Evolutionary conservation across 345 rosid genomes (phyloP), one percentile per base, ranked within the genome.

Genomic region (Reutealis trisperma): DNA sequence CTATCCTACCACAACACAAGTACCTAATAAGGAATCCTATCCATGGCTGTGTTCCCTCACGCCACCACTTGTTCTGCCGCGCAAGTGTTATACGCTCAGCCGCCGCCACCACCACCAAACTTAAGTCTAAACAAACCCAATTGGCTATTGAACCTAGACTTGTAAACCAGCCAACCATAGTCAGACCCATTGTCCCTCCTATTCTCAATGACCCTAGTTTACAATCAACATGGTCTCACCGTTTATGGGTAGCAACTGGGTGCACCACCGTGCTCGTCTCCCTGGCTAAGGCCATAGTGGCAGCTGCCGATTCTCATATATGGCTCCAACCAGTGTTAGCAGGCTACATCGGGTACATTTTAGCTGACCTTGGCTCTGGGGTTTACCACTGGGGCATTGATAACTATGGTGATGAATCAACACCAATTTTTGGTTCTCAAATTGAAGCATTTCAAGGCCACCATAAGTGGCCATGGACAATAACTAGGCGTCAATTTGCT

Each of bases 371-470:
- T 3, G 92, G 94, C 61, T 91, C 98, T 2, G 98, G 98, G 41
- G 87, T 93, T 22, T 95, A 93, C 87, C 99, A 95, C 55, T 95
- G 99, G 99, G 96, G 93, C 30, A 90, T 89, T 0, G 99, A 93
- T 72, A 95, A 95, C 79, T 93, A 92, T 6, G 99, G 99, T 0
- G 92, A 86, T 73, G 92, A 74, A 34, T 87, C 92, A 0, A 93
- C 96, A 5, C 94, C 92, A 0, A 3, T 93, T 14, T 89, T 95
- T 11, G 94, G 99, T 51, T 1, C 83, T 18, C 99, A 95, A 70
- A 93, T 93, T 7, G 96, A 93, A 79, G 97, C 96, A 25, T 93
- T 92, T 75, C 97, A 90, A 58, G 99, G 98, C 18, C 99, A 95
- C 78, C 99, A 95, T 71, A 91, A 83, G 85, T 92, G 89, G 92